These are phyloP conservation scores for Neurospora sp. DNA, from an alignment of 495 filamentous ascomycete species.

Conservation along the genomic window DNA sequence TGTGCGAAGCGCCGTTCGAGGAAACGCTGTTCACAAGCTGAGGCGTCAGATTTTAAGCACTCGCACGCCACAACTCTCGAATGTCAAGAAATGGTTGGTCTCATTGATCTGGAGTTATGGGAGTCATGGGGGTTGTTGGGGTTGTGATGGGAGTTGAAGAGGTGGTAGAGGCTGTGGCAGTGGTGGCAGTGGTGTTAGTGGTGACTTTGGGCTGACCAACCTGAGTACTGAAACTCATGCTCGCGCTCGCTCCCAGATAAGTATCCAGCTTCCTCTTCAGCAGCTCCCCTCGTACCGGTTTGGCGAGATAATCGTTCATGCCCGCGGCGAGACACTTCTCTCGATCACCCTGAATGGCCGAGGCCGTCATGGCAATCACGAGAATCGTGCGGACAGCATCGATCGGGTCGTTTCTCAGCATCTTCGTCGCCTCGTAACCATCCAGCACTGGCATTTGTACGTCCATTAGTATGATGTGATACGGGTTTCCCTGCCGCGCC, in stretches of 20 bases:
- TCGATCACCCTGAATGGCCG: constrained; percentile 80
- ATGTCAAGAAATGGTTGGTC: not conserved
- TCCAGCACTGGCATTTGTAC: constrained; percentile 92
- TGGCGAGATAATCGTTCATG: constrained; percentile 94
- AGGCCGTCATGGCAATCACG: constrained; percentile 90
- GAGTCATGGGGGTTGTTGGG: constrained; percentile 7
- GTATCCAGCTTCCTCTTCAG: constrained; percentile 66
- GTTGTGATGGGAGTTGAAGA: constrained; percentile 3
- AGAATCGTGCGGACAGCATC: constrained; percentile 65
- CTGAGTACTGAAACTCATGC: constrained; percentile 9
- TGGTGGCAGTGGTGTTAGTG: not conserved
- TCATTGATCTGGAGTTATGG: not conserved
- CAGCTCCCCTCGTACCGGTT: constrained; percentile 69
- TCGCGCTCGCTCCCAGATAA: constrained; percentile 32
- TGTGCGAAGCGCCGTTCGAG: not conserved
- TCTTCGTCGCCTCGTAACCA: constrained; percentile 83
- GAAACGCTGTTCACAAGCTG: not conserved
- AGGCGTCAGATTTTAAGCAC: not conserved
- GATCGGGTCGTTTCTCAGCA: constrained; percentile 64
- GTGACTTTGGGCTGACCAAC: not conserved
- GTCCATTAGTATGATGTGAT: constrained; percentile 84
- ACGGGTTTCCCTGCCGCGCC: constrained; percentile 57
- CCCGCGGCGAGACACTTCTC: constrained; percentile 87
- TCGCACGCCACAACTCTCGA: not conserved
- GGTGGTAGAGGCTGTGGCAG: not conserved